These are phyloP conservation scores for Colletotrichum costaricense DNA, from an alignment of 2,329 filamentous ascomycete genomes.

Conservation along the genomic window DNA sequence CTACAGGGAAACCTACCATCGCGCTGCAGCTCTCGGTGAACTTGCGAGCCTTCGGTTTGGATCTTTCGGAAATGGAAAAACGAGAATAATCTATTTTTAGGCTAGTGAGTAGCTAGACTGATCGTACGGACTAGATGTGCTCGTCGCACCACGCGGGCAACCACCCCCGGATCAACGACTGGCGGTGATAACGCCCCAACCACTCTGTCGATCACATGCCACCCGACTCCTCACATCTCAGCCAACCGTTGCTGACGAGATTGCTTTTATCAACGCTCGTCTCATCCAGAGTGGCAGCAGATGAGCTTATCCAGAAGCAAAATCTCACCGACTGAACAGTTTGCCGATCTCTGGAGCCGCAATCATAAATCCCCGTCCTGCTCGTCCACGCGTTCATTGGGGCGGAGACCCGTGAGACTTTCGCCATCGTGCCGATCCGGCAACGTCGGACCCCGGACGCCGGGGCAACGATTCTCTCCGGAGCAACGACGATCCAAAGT, in stretches of 20 bases:
- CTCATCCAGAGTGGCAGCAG: neutral
- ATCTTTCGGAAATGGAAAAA: neutral
- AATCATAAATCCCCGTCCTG: neutral
- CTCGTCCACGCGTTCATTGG: neutral
- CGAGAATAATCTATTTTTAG: conserved; percentile 19
- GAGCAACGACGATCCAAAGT: neutral
- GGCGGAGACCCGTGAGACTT: neutral
- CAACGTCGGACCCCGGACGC: neutral
- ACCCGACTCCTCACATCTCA: neutral
- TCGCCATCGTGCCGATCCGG: conserved; percentile 1
- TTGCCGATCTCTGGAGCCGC: neutral
- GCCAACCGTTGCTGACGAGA: conserved; percentile 10
- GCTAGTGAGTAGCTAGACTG: neutral
- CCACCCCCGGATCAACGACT: conserved; percentile 1
- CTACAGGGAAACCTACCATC: neutral
- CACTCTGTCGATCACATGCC: conserved; percentile 18
- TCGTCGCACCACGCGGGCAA: conserved; percentile 6
- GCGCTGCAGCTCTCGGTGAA: neutral
- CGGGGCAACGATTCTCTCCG: neutral
- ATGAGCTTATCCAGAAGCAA: neutral
- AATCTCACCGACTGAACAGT: neutral
- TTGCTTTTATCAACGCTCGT: neutral
- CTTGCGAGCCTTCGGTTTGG: neutral
- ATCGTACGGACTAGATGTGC: neutral
- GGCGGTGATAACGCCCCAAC: neutral